Percentiles rank a stretch among this genome's conserved stretches.
These are phyloP conservation scores for Achaetomiella virescens DNA, from an alignment of 495 filamentous ascomycete genomes.

Conservation along the genomic window DNA sequence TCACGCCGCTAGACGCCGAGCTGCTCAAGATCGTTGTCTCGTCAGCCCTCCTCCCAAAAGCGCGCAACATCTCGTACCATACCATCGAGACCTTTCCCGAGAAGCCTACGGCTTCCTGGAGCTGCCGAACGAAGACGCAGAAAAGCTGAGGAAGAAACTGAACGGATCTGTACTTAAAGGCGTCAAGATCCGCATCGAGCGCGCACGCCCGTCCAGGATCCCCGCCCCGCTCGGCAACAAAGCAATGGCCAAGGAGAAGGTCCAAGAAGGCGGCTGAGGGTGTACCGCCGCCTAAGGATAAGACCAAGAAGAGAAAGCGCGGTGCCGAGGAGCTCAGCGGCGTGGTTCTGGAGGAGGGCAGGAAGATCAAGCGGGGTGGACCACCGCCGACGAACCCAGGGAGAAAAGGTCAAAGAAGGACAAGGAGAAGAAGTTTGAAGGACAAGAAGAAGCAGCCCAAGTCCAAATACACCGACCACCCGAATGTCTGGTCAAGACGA, in stretches of 20 bases:
- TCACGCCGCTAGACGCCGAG: slow-evolving; percentile 71
- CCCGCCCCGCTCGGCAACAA: slow-evolving; percentile 29
- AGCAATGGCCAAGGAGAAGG: slow-evolving; percentile 33
- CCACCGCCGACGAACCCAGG: slow-evolving; percentile 54
- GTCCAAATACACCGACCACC: slow-evolving; percentile 73
- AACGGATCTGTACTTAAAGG: slow-evolving; percentile 83
- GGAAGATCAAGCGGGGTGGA: slow-evolving; percentile 89
- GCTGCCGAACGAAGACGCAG: slow-evolving; percentile 70
- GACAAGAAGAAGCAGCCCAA: slow-evolving; percentile 50
- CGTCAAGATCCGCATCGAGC: slow-evolving; percentile 74
- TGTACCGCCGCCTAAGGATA: slow-evolving; percentile 30
- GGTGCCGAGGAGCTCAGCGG: slow-evolving; percentile 60
- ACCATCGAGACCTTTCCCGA: slow-evolving; percentile 79
- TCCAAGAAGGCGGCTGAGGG: slow-evolving; percentile 34
- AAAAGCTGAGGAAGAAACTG: slow-evolving; percentile 87
- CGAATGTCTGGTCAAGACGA: slow-evolving; percentile 79
- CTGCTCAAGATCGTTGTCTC: slow-evolving; percentile 65
- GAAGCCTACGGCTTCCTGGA: slow-evolving; percentile 83
- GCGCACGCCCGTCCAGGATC: slow-evolving; percentile 54
- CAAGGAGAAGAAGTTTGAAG: slow-evolving; percentile 34
- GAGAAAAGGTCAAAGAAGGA: slow-evolving; percentile 49
- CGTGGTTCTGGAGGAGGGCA: slow-evolving; percentile 60
- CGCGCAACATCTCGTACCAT: slow-evolving; percentile 77
- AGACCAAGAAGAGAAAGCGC: slow-evolving; percentile 58
- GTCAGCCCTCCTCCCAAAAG: slow-evolving; percentile 56